Conservation (phyloP, 371 early-diverging fungal species). For the Syncephalastrum monosporum region DNA sequence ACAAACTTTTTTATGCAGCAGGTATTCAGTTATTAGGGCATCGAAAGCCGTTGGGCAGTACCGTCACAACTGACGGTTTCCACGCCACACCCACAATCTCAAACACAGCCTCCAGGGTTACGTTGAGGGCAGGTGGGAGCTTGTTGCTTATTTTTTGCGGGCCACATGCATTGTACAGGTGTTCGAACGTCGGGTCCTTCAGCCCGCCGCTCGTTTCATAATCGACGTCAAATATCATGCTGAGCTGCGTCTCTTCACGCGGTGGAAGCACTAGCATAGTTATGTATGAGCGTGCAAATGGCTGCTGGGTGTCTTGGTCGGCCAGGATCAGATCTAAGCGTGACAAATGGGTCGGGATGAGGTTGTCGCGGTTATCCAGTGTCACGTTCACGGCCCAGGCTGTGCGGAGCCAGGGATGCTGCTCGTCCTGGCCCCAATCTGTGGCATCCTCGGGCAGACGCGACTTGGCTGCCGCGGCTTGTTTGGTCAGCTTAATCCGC, state of each 20-base stretch:
- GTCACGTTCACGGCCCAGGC: constrained; percentile 18
- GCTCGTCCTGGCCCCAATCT: constrained; percentile 23
- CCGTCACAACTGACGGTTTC: constrained; percentile 26
- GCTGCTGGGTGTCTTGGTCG: constrained; percentile 16
- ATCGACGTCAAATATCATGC: constrained; percentile 1
- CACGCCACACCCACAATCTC: constrained; percentile 36
- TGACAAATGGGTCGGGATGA: constrained; percentile 9
- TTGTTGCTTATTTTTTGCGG: constrained; percentile 8
- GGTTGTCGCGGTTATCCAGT: constrained; percentile 15
- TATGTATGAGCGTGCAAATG: constrained; percentile 10
- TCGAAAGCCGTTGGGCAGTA: constrained; percentile 27
- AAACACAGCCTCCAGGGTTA: constrained; percentile 30
- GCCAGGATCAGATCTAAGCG: constrained; percentile 14
- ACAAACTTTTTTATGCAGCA: too few species aligned
- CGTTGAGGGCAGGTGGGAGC: constrained; percentile 22
- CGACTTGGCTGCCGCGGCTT: constrained; percentile 8
- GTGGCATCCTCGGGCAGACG: constrained; percentile 14
- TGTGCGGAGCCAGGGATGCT: constrained; percentile 13
- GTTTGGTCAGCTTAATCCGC: constrained; percentile 10
- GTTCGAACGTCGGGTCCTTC: constrained; percentile 14
- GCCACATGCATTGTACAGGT: constrained; percentile 18
- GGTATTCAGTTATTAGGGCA: constrained; percentile 22
- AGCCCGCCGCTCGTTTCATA: neutral
- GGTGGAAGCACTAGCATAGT: neutral
- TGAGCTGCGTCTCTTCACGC: too few species aligned